phyloP scores from a whole-genome alignment of 192 early-diverging fungal genomes.

The Backusella liffmaniae region DNA sequence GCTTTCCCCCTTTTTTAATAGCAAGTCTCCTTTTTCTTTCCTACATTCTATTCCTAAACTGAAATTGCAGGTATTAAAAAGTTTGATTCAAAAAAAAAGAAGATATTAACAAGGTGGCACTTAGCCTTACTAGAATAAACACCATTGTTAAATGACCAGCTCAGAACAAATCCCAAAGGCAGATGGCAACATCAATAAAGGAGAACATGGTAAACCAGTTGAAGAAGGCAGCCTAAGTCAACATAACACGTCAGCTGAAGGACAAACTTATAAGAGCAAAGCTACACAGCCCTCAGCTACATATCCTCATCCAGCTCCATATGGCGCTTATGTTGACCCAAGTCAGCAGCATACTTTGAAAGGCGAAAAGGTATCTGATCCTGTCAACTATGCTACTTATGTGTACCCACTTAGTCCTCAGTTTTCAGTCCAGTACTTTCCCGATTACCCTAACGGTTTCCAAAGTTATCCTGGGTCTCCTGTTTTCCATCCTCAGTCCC shows the following conservation, averaged over 20 bases:
- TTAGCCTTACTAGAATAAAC: background rate
- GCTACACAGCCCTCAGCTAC: background rate
- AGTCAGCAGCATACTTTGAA: background rate
- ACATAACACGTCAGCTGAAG: background rate
- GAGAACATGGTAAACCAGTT: background rate
- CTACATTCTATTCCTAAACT: background rate
- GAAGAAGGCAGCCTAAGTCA: background rate
- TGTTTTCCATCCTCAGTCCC: constrained; percentile 43
- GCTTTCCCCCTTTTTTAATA: background rate
- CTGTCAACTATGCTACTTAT: constrained; percentile 26
- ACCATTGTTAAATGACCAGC: background rate
- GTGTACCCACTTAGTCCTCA: constrained; percentile 42
- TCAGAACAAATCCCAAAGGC: background rate
- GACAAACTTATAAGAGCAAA: background rate
- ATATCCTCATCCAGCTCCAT: constrained; percentile 1
- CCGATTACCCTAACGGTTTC: constrained; percentile 36
- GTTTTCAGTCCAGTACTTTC: constrained; percentile 42
- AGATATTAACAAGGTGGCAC: background rate
- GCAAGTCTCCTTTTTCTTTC: background rate
- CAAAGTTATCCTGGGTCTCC: constrained; percentile 46
- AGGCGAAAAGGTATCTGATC: constrained; percentile 6
- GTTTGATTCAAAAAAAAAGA: background rate
- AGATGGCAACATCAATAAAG: background rate
- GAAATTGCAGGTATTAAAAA: background rate
- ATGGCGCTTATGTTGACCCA: constrained; percentile 7